These are phyloP conservation scores for Echeveria elegans DNA, from an alignment of 164 flowering plant genomes.

Conservation along the genomic window DNA sequence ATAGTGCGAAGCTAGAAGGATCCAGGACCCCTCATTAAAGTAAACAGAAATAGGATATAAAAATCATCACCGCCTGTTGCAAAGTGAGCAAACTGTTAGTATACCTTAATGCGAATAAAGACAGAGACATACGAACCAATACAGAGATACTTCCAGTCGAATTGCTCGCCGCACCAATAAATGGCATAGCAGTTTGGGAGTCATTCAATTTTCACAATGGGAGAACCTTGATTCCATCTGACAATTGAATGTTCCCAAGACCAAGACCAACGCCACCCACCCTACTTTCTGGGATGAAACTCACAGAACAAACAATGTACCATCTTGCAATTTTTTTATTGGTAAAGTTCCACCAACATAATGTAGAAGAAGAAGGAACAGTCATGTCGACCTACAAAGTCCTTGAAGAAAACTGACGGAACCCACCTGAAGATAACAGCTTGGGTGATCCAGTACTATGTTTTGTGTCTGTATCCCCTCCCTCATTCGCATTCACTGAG, in stretches of 20 bases:
- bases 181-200: slow-evolving; percentile 49
- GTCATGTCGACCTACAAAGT: slow-evolving; percentile 78
- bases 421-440: slow-evolving; percentile 99
- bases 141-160: slow-evolving; percentile 35
- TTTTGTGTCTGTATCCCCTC: slow-evolving; percentile 43
- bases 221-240: slow-evolving; percentile 37
- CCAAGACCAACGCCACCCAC: slow-evolving; percentile 75
- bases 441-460: slow-evolving; percentile 47
- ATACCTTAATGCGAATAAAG: slow-evolving; percentile 41
- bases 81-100: slow-evolving; percentile 42
- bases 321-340: slow-evolving; percentile 41
- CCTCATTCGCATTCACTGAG: slow-evolving; percentile 49
- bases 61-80: slow-evolving; percentile 33
- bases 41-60: not conserved
- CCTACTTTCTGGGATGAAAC: slow-evolving; percentile 57
- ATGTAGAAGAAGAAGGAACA: slow-evolving; percentile 34
- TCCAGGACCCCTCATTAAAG: not conserved
- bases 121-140: slow-evolving; percentile 92
- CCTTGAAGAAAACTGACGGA: slow-evolving; percentile 91
- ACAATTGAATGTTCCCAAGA: slow-evolving; percentile 64
- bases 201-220: slow-evolving; percentile 65
- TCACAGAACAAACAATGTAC: slow-evolving; percentile 49
- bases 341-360: slow-evolving; percentile 51
- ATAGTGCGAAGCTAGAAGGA: not conserved
- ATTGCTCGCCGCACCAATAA: slow-evolving; percentile 50